Percentiles rank a stretch among this genome's conserved stretches.
These are phyloP conservation scores for Tilletia walkeri DNA, from an alignment of 1,284 basidiomycete species.

Conservation along the genomic window DNA sequence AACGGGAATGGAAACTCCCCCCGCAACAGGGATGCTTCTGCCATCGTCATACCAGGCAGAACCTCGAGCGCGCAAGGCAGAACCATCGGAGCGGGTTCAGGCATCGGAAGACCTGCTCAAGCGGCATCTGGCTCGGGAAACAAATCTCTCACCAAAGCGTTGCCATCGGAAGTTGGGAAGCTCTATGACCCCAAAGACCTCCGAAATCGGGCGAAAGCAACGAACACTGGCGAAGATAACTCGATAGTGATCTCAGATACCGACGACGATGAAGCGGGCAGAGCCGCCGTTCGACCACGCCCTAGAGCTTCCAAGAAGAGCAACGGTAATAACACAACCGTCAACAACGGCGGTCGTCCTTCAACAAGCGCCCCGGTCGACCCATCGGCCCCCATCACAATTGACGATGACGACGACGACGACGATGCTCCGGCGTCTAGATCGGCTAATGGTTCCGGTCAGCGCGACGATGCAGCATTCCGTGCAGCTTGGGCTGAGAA, in stretches of 20 bases:
- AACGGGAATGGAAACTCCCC: not conserved
- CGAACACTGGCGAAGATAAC: not conserved
- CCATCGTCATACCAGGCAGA: constrained; percentile 7
- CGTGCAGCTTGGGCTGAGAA: not conserved
- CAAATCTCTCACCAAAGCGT: not conserved
- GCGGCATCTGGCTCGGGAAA: not conserved
- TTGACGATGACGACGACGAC: constrained; percentile 12
- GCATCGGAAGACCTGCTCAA: not conserved
- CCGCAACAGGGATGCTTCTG: not conserved
- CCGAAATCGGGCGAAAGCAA: not conserved
- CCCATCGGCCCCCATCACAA: not conserved
- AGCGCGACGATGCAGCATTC: not conserved
- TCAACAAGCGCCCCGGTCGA: not conserved
- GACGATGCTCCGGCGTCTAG: not conserved
- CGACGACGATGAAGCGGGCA: not conserved
- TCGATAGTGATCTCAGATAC: not conserved
- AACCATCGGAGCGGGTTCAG: not conserved
- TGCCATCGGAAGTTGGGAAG: not conserved
- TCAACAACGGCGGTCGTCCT: not conserved
- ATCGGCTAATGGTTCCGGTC: not conserved
- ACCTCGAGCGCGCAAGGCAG: not conserved
- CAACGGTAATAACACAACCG: not conserved
- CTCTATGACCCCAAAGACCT: constrained; percentile 14
- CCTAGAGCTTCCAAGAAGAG: not conserved
- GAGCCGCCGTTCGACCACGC: too few relatives aligned